Evolutionary conservation across 2,329 filamentous ascomycete species (phyloP), one percentile per base, ranked within the genome.

Genomic region (Hymenoscyphus repandus): DNA sequence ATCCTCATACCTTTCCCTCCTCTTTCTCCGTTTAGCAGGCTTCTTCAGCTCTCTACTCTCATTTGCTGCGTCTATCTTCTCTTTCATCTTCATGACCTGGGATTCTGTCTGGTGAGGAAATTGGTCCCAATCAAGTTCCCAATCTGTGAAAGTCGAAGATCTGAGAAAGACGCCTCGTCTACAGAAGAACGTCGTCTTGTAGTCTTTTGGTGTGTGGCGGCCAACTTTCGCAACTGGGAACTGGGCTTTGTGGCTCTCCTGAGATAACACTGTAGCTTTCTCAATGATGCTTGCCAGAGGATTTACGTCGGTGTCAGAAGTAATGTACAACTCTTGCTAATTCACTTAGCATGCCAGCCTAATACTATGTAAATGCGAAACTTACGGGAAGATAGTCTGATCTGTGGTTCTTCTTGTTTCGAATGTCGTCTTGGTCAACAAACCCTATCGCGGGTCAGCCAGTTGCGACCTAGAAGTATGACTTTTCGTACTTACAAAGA

Each of bases 281-380:
- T 91, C 92, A 64, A 93, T 95, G 69, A 99, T 95, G 0, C 91
- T 92, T 1, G 80, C 82, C 22, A 99, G 72, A 6, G 92, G 83
- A 64, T 96, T 97, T 51, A 87, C 73, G 64, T 99, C 95, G 70
- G 86, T 93, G 18, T 88, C 85, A 0, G 88, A 80, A 0, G 90
- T 95, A 49, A 97, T 84, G 65, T 97, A 99, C 12, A 96, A 77
- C 69, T 99, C 93, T 64, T 96, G 95, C 77, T 89, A 56, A 38
- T 36, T 65, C 58, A 33, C 50, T 55, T 32, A 57, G 56, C 17
- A 22, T 22, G 10, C 2, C 10, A 33, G 22, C 13, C 12, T 41
- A n/a, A 17, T 1, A 32, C 45, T n/a, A 17, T 33, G 10, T 49
- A 18, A 44, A n/a, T n/a, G 22, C n/a, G 39, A 6, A 20, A 27